Percentiles rank a stretch among this genome's conserved stretches.
These are phyloP conservation scores for Saccharomycopsis lassenensis DNA, from an alignment of 805 yeast genomes.

Conservation along the genomic window DNA sequence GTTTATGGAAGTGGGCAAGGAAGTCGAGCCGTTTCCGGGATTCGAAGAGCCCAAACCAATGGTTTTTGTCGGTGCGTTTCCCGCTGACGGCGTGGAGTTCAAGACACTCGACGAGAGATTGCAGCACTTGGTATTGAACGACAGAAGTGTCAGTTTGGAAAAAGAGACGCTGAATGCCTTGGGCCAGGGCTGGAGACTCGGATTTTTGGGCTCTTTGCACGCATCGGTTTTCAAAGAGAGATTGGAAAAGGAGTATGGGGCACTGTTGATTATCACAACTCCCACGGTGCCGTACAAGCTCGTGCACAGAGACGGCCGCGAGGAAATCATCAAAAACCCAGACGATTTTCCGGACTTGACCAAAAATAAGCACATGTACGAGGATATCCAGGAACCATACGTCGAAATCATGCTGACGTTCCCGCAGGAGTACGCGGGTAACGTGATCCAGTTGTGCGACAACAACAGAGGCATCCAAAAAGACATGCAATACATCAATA, in stretches of 20 bases:
- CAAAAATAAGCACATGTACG: constrained; percentile 35
- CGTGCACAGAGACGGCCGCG: constrained; percentile 53
- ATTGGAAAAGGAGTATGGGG: constrained; percentile 87
- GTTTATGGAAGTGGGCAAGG: constrained; percentile 46
- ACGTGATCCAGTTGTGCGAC: constrained; percentile 79
- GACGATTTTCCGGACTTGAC: constrained; percentile 74
- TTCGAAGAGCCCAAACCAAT: constrained; percentile 96
- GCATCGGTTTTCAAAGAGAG: constrained; percentile 92
- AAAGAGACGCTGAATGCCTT: constrained; percentile 88
- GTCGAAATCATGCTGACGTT: constrained; percentile 86
- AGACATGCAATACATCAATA: constrained; percentile 63
- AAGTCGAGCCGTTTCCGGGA: constrained; percentile 77
- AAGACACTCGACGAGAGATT: constrained; percentile 82
- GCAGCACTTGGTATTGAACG: constrained; percentile 80
- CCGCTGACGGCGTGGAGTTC: constrained; percentile 89
- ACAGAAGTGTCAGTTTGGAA: constrained; percentile 80
- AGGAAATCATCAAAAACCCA: constrained; percentile 70
- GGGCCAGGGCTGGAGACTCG: constrained; percentile 97
- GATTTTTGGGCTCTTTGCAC: constrained; percentile 88
- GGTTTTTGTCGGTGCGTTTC: constrained; percentile 98
- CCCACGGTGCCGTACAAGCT: constrained; percentile 93
- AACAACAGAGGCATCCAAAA: constrained; percentile 73
- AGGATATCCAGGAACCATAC: constrained; percentile 62
- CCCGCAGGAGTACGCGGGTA: constrained; percentile 82
- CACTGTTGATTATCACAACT: constrained; percentile 81